phyloP scores from a whole-genome alignment of 1,284 basidiomycete genomes.

The Entoloma clypeatum region DNA sequence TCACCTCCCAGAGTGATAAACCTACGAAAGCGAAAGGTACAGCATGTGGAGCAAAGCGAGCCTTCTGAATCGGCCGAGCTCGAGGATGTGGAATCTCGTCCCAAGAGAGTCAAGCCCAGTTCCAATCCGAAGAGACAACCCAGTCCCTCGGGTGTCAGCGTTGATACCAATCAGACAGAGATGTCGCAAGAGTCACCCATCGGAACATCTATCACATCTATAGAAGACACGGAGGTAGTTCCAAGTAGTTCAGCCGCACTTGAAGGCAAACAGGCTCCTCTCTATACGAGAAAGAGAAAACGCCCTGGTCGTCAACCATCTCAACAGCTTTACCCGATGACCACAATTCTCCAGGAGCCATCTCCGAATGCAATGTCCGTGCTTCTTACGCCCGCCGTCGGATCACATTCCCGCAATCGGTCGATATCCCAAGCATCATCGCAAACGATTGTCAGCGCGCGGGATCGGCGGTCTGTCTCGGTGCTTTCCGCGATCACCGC shows the following conservation, averaged over 20 bases:
- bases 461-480: slow-evolving; percentile 28
- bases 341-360: slow-evolving; percentile 12
- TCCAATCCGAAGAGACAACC: too few relatives aligned
- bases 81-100: slow-evolving; percentile 20
- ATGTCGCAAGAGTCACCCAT: too few relatives aligned
- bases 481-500: slow-evolving; percentile 27
- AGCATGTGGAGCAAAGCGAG: slow-evolving; percentile 25
- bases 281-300: too few relatives aligned
- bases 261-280: too few relatives aligned
- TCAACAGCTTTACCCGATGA: slow-evolving; percentile 14
- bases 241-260: too few relatives aligned
- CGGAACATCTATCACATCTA: too few relatives aligned
- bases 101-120: slow-evolving; percentile 22
- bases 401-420: slow-evolving; percentile 31
- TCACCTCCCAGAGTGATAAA: slow-evolving; percentile 27
- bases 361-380: slow-evolving; percentile 10
- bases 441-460: slow-evolving; percentile 29
- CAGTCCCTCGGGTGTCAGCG: too few relatives aligned
- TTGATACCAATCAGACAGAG: too few relatives aligned
- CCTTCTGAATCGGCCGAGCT: slow-evolving; percentile 22
- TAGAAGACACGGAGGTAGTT: too few relatives aligned
- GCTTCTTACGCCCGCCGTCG: slow-evolving; percentile 15
- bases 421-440: slow-evolving; percentile 36
- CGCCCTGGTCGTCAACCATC: slow-evolving; percentile 8
- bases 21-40: slow-evolving; percentile 34